A percentile compares a stretch with the other conserved stretches of the same genome.
Evolutionary conservation across 2,329 filamentous ascomycete genomes (phyloP).

Genomic region (Hymenoscyphus albidus): DNA sequence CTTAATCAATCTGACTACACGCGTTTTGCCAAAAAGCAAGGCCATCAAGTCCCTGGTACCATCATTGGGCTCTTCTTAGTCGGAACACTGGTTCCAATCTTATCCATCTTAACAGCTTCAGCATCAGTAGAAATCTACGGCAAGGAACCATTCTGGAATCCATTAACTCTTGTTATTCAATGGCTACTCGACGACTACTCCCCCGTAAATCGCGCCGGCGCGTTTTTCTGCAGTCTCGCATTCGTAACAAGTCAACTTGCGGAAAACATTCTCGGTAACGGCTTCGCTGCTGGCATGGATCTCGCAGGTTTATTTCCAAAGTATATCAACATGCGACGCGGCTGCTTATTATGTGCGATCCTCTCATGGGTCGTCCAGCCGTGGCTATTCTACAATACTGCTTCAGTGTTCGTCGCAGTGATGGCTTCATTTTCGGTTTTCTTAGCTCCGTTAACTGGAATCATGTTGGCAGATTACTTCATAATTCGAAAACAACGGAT

Average conservation of each 20-base stretch:
- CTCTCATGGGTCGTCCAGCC: slow-evolving; percentile 26
- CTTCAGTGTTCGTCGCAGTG: not conserved
- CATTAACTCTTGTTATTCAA: slow-evolving; percentile 41
- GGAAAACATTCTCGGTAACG: slow-evolving; percentile 45
- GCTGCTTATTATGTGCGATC: slow-evolving; percentile 28
- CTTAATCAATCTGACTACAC: slow-evolving; percentile 44
- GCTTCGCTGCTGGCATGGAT: slow-evolving; percentile 51
- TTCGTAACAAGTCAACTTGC: slow-evolving; percentile 44
- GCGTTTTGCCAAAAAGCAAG: slow-evolving; percentile 40
- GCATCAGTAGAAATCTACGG: slow-evolving; percentile 50
- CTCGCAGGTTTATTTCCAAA: slow-evolving; percentile 48
- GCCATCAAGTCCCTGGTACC: slow-evolving; percentile 42
- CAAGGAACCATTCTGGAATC: slow-evolving; percentile 42
- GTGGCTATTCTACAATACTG: not conserved
- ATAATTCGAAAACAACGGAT: slow-evolving; percentile 35
- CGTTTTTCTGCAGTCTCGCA: slow-evolving; percentile 44
- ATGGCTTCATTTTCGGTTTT: slow-evolving; percentile 37
- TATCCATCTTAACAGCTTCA: slow-evolving; percentile 47
- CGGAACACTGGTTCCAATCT: slow-evolving; percentile 38
- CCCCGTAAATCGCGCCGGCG: slow-evolving; percentile 41
- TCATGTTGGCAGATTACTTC: slow-evolving; percentile 42
- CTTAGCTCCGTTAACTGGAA: slow-evolving; percentile 42
- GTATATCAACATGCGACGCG: slow-evolving; percentile 54
- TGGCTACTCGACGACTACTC: slow-evolving; percentile 39
- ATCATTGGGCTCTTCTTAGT: slow-evolving; percentile 25